Evolutionary conservation across 768 basidiomycete species (phyloP).

Genomic region (Leccinum aurantiacum): DNA sequence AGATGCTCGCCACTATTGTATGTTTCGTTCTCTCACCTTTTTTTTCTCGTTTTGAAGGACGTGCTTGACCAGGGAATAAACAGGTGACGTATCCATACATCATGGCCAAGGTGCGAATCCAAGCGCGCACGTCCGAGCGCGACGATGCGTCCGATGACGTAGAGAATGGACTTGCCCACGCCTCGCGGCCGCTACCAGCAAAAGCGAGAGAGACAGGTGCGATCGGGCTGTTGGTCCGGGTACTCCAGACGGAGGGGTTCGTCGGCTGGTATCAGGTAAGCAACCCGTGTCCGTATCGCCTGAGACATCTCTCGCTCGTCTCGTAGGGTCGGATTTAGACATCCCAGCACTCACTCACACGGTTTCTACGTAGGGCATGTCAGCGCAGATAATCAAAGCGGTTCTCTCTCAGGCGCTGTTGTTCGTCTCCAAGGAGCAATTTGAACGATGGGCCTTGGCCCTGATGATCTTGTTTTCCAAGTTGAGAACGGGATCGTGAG

Average conservation of each 20-base stretch:
- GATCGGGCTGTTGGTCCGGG: slow-evolving; percentile 67
- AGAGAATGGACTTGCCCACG: slow-evolving; percentile 20
- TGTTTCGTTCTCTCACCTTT: slow-evolving; percentile 23
- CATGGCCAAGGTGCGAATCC: slow-evolving; percentile 95
- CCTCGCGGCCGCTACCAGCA: background rate
- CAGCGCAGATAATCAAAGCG: slow-evolving; percentile 94
- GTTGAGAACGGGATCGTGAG: slow-evolving; percentile 17
- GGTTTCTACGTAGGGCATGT: slow-evolving; percentile 73
- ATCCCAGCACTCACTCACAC: background rate
- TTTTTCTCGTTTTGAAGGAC: background rate
- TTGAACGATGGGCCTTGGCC: slow-evolving; percentile 82
- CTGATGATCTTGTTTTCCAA: slow-evolving; percentile 59
- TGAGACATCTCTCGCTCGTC: background rate
- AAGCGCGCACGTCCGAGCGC: slow-evolving; percentile 68
- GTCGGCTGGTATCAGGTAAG: slow-evolving; percentile 92
- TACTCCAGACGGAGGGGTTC: slow-evolving; percentile 76
- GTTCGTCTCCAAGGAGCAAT: slow-evolving; percentile 97
- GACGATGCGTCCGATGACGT: slow-evolving; percentile 38
- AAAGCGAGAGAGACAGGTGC: slow-evolving; percentile 66
- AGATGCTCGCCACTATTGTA: slow-evolving; percentile 94
- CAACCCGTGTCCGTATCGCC: background rate
- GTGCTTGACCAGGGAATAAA: background rate
- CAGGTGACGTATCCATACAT: slow-evolving; percentile 95
- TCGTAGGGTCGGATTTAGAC: background rate
- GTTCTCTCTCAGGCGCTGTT: slow-evolving; percentile 93